Percentiles rank a stretch among this genome's conserved stretches.
Conservation (phyloP, 768 basidiomycete species). For the Tricholoma flavovirens region DNA sequence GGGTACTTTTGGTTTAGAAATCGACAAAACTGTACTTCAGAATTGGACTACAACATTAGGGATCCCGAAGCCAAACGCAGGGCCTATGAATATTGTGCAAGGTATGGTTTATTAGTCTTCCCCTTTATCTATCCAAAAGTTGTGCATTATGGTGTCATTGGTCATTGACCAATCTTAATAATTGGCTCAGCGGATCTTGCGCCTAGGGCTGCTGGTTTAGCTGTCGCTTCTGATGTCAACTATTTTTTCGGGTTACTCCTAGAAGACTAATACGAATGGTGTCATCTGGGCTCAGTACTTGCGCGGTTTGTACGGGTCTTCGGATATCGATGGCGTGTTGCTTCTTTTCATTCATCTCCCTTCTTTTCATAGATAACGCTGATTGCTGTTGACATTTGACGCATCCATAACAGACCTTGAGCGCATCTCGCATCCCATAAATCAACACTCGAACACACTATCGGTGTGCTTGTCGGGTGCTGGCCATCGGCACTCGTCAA, state of each 20-base stretch:
- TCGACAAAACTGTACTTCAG: conserved; percentile 26
- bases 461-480: conserved; percentile 34
- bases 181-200: neutral
- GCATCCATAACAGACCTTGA: conserved; percentile 50
- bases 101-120: conserved; percentile 22
- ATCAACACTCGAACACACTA: conserved; percentile 27
- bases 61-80: conserved; percentile 16
- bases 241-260: conserved; percentile 1
- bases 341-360: conserved; percentile 12
- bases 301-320: conserved; percentile 24
- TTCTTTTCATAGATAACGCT: conserved; percentile 13
- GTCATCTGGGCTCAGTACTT: conserved; percentile 5
- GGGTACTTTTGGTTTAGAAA: conserved; percentile 29
- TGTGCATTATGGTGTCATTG: neutral
- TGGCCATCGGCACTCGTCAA: conserved; percentile 58
- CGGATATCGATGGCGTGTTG: conserved; percentile 2
- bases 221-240: neutral
- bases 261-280: neutral
- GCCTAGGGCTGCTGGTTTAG: neutral
- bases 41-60: conserved; percentile 38
- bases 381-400: conserved; percentile 20
- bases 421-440: conserved; percentile 40
- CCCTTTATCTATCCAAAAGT: conserved; percentile 2
- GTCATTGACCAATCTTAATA: conserved; percentile 1
- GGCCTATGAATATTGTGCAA: conserved; percentile 28